phyloP scores from a whole-genome alignment of 768 basidiomycete species.

The Agaricus blazei region DNA sequence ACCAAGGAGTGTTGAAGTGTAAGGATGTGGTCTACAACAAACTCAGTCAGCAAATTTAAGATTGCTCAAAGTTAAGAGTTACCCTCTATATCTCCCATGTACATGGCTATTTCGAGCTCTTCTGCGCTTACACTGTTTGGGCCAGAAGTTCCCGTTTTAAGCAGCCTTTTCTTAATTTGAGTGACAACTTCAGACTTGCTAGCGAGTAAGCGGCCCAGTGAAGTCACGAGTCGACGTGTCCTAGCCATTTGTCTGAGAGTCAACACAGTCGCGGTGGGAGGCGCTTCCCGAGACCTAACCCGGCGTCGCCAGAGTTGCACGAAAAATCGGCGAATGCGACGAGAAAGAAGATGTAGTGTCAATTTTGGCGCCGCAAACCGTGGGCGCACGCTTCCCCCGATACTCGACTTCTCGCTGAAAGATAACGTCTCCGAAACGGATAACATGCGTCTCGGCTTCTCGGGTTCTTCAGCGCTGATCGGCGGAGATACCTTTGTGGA shows the following conservation, averaged over 20 bases:
- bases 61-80: slow-evolving; percentile 12
- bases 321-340: slow-evolving; percentile 30
- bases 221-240: slow-evolving; percentile 73
- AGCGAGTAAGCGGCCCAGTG: slow-evolving; percentile 67
- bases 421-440: slow-evolving; percentile 15
- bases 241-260: slow-evolving; percentile 77
- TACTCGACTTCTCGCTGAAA: slow-evolving; percentile 17
- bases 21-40: slow-evolving; percentile 74
- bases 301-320: slow-evolving; percentile 17
- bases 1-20: slow-evolving; percentile 78
- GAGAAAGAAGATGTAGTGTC: slow-evolving; percentile 29
- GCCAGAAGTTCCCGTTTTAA: slow-evolving; percentile 29
- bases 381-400: slow-evolving; percentile 19
- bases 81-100: slow-evolving; percentile 94
- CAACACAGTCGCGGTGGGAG: slow-evolving; percentile 30
- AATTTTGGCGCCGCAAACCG: slow-evolving; percentile 28
- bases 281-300: slow-evolving; percentile 14
- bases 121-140: slow-evolving; percentile 38
- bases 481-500: background rate
- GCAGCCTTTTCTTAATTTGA: slow-evolving; percentile 71
- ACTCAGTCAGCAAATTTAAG: slow-evolving; percentile 6
- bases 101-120: slow-evolving; percentile 71
- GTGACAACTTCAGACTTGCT: slow-evolving; percentile 81
- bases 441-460: background rate
- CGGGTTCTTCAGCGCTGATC: background rate